phyloP scores from a whole-genome alignment of 2,329 filamentous ascomycete species.

The Alternaria solani region DNA sequence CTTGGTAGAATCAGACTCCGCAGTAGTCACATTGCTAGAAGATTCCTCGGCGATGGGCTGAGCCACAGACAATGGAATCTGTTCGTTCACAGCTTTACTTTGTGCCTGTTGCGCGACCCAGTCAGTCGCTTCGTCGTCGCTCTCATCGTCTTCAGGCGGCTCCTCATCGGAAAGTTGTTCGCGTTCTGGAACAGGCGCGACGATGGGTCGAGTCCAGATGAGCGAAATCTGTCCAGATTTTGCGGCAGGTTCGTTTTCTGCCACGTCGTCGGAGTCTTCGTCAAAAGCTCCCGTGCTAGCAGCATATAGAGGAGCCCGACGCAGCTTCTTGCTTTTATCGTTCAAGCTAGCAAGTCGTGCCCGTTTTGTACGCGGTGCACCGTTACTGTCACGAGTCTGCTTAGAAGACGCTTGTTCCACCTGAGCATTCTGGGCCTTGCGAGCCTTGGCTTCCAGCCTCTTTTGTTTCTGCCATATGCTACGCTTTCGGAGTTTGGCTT shows the following conservation, averaged over 20 bases:
- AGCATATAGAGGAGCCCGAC: conserved; percentile 22
- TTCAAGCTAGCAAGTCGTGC: conserved; percentile 40
- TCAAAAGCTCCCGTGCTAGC: conserved; percentile 4
- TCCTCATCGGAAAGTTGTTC: conserved; percentile 7
- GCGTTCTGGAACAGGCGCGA: conserved; percentile 9
- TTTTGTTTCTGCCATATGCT: conserved; percentile 27
- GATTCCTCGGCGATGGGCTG: background rate
- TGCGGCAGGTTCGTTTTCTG: conserved; percentile 8
- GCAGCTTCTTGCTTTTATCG: conserved; percentile 32
- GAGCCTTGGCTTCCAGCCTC: conserved; percentile 26
- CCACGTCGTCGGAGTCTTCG: conserved; percentile 20
- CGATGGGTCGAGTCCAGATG: conserved; percentile 14
- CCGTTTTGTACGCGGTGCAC: conserved; percentile 24
- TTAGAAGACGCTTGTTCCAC: conserved; percentile 27
- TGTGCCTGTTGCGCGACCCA: background rate
- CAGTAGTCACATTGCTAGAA: background rate
- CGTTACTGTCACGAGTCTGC: conserved; percentile 6
- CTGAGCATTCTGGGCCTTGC: conserved; percentile 29
- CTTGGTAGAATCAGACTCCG: background rate
- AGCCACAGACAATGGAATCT: background rate
- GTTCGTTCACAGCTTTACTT: background rate
- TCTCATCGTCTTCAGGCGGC: conserved; percentile 14
- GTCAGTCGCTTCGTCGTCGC: conserved; percentile 9
- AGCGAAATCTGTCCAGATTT: conserved; percentile 21
- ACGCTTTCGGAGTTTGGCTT: conserved; percentile 24